A percentile compares a stretch with the other conserved stretches of the same genome.
Conservation (phyloP, 148 eudicot genomes). For the Rhododendron griersonianum region DNA sequence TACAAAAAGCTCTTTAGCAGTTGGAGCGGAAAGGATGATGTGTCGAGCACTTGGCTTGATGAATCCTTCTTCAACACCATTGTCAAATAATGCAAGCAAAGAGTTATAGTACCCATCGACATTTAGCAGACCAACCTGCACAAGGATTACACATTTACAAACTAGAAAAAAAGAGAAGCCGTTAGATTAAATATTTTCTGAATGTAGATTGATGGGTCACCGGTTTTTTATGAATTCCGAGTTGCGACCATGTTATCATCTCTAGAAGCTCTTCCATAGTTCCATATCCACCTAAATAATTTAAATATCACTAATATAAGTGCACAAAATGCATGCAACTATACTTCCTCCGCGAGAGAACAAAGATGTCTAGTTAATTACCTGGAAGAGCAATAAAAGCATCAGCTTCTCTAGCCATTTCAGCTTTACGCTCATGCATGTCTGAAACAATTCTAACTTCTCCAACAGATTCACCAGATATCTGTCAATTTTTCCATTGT, state of each 20-base stretch:
- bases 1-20: slow-evolving; percentile 65
- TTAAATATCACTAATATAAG: slow-evolving; percentile 1
- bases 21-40: slow-evolving; percentile 76
- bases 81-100: slow-evolving; percentile 83
- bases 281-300: slow-evolving; percentile 81
- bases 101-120: slow-evolving; percentile 88
- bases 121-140: slow-evolving; percentile 81
- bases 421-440: slow-evolving; percentile 97
- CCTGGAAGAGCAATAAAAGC: slow-evolving; percentile 99
- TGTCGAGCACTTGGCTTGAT: slow-evolving; percentile 73
- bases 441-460: slow-evolving; percentile 83
- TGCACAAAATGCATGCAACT: not conserved
- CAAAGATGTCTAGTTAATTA: slow-evolving; percentile 12
- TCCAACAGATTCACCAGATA: slow-evolving; percentile 79
- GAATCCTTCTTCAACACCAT: slow-evolving; percentile 96
- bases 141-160: not conserved
- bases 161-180: no score
- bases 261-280: slow-evolving; percentile 92
- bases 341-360: not conserved
- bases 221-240: slow-evolving; percentile 87
- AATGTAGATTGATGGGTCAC: slow-evolving; percentile 27
- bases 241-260: slow-evolving; percentile 98
- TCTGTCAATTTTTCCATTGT: slow-evolving; percentile 35
- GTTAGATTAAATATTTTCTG: not conserved
- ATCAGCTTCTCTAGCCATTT: slow-evolving; percentile 87